Evolutionary conservation across 2,329 filamentous ascomycete genomes (phyloP), one percentile per base, ranked within the genome.

Genomic region (Aphanocladium album): DNA sequence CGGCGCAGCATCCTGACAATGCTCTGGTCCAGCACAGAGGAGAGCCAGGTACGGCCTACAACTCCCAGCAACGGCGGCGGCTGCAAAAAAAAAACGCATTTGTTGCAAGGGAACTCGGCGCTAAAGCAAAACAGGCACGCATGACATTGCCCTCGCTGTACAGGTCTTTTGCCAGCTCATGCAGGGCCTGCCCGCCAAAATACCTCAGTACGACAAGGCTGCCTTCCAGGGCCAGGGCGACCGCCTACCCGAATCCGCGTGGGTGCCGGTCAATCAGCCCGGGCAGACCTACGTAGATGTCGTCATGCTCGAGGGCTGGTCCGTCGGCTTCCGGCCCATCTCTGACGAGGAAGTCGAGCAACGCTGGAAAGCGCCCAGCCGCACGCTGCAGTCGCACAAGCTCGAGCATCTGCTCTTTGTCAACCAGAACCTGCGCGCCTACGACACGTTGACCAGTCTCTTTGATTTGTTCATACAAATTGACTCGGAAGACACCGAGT

Each of bases 221-320:
- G 85, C 86, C 17, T 91, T 87, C 74, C 75, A 78, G 23, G 92
- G 92, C 12, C 83, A 88, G 63, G 92, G 92, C 23, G 91, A 96
- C 74, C 87, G 92, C 54, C 78, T 83, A 1, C 83, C 88, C 0
- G 74, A 82, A 60, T 75, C 74, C 12, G 70, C 80, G 51, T 96
- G 91, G 90, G 75, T 80, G 27, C 69, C 70, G 16, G 80, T 88
- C 62, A 85, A 85, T 65, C 74, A 71, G 50, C 74, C 73, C 0
- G 80, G 80, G 9, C 78, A 83, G 57, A 72, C 70, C 2, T 77
- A 73, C n/a, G 74, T 83, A 25, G 74, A 83, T 25, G 84, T 93
- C 7, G 81, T 96, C 23, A 84, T 96, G 56, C 87, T 96, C 64
- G 92, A 97, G 73, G 92, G 93, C 19, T 96, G 92, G 93, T 95